These are phyloP conservation scores for Globisporangium yorkense DNA, from an alignment of 352 stramenopile genomes.

Conservation along the genomic window DNA sequence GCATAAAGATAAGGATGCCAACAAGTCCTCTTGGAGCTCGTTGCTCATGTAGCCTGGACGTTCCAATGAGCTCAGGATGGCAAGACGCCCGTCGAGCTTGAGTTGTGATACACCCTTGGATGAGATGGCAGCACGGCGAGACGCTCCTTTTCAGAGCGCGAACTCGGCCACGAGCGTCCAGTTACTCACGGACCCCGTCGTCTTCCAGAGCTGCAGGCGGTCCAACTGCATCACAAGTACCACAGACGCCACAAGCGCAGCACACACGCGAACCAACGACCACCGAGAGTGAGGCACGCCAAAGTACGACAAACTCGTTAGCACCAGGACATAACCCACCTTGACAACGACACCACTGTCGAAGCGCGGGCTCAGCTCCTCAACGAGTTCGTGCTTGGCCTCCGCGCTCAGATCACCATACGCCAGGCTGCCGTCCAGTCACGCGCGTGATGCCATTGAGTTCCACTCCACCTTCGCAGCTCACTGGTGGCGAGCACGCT, in stretches of 20 bases:
- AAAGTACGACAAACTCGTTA: not conserved
- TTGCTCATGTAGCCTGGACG: too few relatives aligned
- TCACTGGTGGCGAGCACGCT: not conserved
- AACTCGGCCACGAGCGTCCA: slow-evolving; percentile 39
- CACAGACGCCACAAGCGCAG: not conserved
- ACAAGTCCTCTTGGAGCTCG: too few relatives aligned
- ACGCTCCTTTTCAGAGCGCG: not conserved
- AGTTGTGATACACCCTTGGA: too few relatives aligned
- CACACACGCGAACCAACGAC: not conserved
- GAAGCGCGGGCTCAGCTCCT: slow-evolving; percentile 32
- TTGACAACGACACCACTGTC: slow-evolving; percentile 24
- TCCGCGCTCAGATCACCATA: slow-evolving; percentile 40
- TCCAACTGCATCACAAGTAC: slow-evolving; percentile 17
- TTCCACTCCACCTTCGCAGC: not conserved
- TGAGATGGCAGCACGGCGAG: too few relatives aligned
- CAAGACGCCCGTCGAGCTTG: too few relatives aligned
- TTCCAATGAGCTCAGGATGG: too few relatives aligned
- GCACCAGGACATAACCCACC: slow-evolving; percentile 13
- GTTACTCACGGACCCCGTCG: slow-evolving; percentile 25
- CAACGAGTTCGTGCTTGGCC: slow-evolving; percentile 23
- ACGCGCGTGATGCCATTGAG: not conserved
- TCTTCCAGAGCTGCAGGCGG: slow-evolving; percentile 52
- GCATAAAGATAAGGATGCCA: too few relatives aligned
- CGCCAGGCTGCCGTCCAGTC: slow-evolving; percentile 26
- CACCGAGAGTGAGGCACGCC: not conserved